A percentile compares a stretch with the other conserved stretches of the same genome.
phyloP scores from a whole-genome alignment of 805 yeast species.

The Lipomyces mesembrius region DNA sequence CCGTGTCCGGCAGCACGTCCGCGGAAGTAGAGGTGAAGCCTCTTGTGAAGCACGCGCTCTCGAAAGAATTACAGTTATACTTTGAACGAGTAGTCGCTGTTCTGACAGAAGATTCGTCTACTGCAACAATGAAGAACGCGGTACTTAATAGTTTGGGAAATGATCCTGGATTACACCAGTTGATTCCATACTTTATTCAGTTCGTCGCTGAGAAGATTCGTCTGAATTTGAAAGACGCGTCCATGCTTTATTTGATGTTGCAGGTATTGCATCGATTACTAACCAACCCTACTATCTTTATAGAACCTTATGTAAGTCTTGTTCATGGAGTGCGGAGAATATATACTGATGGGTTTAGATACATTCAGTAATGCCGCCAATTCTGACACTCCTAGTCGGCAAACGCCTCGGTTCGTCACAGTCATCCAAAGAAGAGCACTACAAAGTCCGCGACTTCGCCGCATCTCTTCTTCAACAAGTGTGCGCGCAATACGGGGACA shows the following conservation, averaged over 20 bases:
- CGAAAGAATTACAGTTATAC: conserved; percentile 90
- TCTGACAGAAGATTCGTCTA: conserved; percentile 59
- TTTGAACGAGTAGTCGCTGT: conserved; percentile 89
- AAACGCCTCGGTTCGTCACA: conserved; percentile 73
- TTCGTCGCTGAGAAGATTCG: conserved; percentile 94
- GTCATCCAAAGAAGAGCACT: conserved; percentile 45
- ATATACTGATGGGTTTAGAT: conserved; percentile 54
- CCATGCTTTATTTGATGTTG: conserved; percentile 77
- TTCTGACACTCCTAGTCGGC: conserved; percentile 84
- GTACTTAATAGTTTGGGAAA: conserved; percentile 83
- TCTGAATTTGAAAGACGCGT: conserved; percentile 74
- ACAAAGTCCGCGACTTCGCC: conserved; percentile 84
- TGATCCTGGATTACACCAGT: conserved; percentile 95
- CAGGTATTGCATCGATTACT: conserved; percentile 85
- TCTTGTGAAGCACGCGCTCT: conserved; percentile 89
- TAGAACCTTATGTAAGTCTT: conserved; percentile 66
- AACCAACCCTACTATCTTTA: conserved; percentile 79
- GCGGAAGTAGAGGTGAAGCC: conserved; percentile 76
- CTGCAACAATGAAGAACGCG: conserved; percentile 63
- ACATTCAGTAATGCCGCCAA: conserved; percentile 96
- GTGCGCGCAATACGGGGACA: conserved; percentile 76
- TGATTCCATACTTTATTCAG: conserved; percentile 95
- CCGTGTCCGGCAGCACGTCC: conserved; percentile 47
- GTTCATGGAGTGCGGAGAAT: neutral
- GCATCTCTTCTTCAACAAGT: conserved; percentile 80